These are phyloP conservation scores for Tolypocladium sp. DNA, from an alignment of 2,329 filamentous ascomycete genomes.

Conservation along the genomic window DNA sequence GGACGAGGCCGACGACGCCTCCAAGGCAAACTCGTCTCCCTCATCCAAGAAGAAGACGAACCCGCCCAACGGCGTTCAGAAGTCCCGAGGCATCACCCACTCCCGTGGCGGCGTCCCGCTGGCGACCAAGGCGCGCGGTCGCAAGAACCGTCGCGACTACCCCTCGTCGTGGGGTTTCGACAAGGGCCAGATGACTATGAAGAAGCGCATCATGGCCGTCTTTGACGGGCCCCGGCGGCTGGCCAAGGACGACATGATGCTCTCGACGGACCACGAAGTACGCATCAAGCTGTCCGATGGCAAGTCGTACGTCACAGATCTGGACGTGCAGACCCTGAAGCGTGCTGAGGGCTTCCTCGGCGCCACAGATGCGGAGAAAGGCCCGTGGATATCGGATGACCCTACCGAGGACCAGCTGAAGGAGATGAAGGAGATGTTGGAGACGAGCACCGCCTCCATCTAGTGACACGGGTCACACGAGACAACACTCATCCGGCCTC, in stretches of 20 bases:
- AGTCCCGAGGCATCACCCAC: slow-evolving; percentile 66
- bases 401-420: slow-evolving; percentile 52
- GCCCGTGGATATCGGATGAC: slow-evolving; percentile 71
- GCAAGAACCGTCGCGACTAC: slow-evolving; percentile 90
- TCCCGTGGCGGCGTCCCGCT: slow-evolving; percentile 63
- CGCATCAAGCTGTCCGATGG: slow-evolving; percentile 70
- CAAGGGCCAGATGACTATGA: slow-evolving; percentile 92
- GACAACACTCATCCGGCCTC: neutral
- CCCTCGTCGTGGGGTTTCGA: slow-evolving; percentile 90
- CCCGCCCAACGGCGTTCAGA: slow-evolving; percentile 48
- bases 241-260: slow-evolving; percentile 99
- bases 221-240: slow-evolving; percentile 83
- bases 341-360: slow-evolving; percentile 76
- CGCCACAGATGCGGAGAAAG: slow-evolving; percentile 80
- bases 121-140: slow-evolving; percentile 51
- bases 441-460: slow-evolving; percentile 13
- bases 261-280: slow-evolving; percentile 89
- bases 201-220: slow-evolving; percentile 89
- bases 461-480: slow-evolving; percentile 1
- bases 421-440: slow-evolving; percentile 46
- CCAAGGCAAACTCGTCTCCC: slow-evolving; percentile 34
- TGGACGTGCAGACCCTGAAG: slow-evolving; percentile 84
- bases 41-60: slow-evolving; percentile 47
- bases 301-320: slow-evolving; percentile 78
- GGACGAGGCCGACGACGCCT: slow-evolving; percentile 30